Evolutionary conservation across 176 grass and related monocot species (phyloP).

Genomic region (Zoysia japonica): DNA sequence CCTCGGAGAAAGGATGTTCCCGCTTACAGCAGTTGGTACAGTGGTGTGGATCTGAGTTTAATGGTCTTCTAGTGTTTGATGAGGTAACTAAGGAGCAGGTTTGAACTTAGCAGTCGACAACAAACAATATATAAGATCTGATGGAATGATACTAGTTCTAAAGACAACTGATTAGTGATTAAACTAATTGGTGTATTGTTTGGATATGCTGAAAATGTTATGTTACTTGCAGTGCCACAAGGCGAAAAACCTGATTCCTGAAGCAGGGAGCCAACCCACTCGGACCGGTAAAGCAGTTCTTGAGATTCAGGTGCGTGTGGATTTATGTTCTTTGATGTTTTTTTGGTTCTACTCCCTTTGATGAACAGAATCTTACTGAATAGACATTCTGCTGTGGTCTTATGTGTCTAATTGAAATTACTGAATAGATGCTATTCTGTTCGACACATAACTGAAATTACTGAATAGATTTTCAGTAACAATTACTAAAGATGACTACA

Average conservation of each 20-base stretch:
- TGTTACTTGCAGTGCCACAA: constrained; percentile 84
- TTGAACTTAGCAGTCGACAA: constrained; percentile 5
- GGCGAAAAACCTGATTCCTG: constrained; percentile 98
- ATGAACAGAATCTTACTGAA: constrained; percentile 7
- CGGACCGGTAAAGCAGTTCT: constrained; percentile 92
- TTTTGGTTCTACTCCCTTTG: constrained; percentile 14
- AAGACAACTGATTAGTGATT: constrained; percentile 7
- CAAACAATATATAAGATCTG: constrained; percentile 17
- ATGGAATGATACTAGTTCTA: constrained; percentile 1
- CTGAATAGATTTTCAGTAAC: too few species aligned
- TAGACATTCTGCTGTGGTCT: constrained; percentile 2
- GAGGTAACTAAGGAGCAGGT: constrained; percentile 54
- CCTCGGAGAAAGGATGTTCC: constrained; percentile 87
- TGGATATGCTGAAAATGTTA: constrained; percentile 18
- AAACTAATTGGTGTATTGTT: not conserved
- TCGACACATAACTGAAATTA: too few species aligned
- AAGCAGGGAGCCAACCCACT: constrained; percentile 84
- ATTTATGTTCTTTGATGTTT: constrained; percentile 27
- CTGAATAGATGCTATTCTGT: too few species aligned
- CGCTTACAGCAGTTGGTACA: constrained; percentile 95
- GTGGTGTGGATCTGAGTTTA: constrained; percentile 86
- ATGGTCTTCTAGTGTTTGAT: constrained; percentile 92
- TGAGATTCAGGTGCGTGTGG: constrained; percentile 72
- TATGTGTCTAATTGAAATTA: not conserved
- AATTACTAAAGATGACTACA: too few species aligned